These are phyloP conservation scores for Rhizoclosmatium sp. DNA, from an alignment of 192 early-diverging fungal genomes.

Conservation along the genomic window DNA sequence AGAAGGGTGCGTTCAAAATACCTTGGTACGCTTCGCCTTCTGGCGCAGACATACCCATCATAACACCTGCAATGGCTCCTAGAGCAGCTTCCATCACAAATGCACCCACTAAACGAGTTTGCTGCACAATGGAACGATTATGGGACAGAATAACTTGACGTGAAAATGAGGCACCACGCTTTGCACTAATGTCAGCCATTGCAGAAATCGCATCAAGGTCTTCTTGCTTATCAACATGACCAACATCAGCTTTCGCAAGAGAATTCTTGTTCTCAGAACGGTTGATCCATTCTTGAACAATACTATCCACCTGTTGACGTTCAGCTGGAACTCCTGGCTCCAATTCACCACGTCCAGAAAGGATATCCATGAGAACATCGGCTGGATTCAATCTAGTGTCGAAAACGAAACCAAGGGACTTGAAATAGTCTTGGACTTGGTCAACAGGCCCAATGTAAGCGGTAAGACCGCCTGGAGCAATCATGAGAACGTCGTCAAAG, in stretches of 20 bases:
- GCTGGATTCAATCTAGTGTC: constrained; percentile 31
- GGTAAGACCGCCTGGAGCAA: constrained; percentile 77
- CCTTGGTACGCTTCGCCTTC: constrained; percentile 16
- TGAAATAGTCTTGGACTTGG: constrained; percentile 34
- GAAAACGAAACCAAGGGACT: constrained; percentile 32
- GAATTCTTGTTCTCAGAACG: neutral
- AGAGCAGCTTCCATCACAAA: constrained; percentile 52
- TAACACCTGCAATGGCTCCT: constrained; percentile 42
- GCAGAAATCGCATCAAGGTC: neutral
- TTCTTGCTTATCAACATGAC: neutral
- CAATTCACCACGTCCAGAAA: constrained; percentile 28
- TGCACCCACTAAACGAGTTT: constrained; percentile 27
- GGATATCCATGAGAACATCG: constrained; percentile 45
- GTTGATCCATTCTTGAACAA: neutral
- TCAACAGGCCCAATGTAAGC: constrained; percentile 71
- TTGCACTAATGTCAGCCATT: constrained; percentile 7
- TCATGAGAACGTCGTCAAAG: constrained; percentile 80
- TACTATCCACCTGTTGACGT: neutral
- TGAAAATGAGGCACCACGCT: constrained; percentile 37
- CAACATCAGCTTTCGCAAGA: neutral
- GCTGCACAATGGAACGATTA: constrained; percentile 48
- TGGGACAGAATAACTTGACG: constrained; percentile 44
- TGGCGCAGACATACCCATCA: constrained; percentile 35
- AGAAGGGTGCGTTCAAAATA: neutral
- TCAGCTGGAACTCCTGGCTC: constrained; percentile 2